Conservation (phyloP, 208 protist genomes). For the Acanthamoeba royreba region DNA sequence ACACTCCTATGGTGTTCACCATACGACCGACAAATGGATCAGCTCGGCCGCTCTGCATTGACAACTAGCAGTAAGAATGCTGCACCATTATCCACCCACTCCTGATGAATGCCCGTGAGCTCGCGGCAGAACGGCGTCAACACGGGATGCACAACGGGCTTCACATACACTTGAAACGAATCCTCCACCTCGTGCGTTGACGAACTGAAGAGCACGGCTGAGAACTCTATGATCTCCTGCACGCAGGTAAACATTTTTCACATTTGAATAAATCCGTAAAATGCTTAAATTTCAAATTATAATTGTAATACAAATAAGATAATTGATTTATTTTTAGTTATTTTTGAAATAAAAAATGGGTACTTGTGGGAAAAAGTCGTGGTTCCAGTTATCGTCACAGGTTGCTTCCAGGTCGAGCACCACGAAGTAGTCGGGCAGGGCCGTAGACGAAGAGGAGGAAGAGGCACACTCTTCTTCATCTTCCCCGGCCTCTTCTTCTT, state of each 20-base stretch:
- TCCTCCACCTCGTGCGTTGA: background rate
- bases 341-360: background rate
- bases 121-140: slow-evolving; percentile 91
- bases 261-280: slow-evolving; percentile 44
- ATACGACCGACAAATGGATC: no score
- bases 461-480: background rate
- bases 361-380: background rate
- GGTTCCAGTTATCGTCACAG: slow-evolving; percentile 74
- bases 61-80: slow-evolving; percentile 64
- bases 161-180: slow-evolving; percentile 81
- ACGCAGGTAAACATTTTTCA: background rate
- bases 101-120: slow-evolving; percentile 94
- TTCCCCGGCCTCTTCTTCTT: background rate
- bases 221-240: slow-evolving; percentile 96
- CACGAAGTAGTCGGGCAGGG: slow-evolving; percentile 22
- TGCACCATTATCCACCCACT: slow-evolving; percentile 82
- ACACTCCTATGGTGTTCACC: background rate
- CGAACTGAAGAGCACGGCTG: slow-evolving; percentile 84
- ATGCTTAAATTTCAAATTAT: no score
- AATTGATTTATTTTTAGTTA: no score
- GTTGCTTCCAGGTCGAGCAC: slow-evolving; percentile 95
- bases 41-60: no score
- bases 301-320: no score
- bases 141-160: slow-evolving; percentile 79
- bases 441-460: no score